These are phyloP conservation scores for Sequoiadendron giganteum DNA, from an alignment of 75 land plant species.

Conservation along the genomic window DNA sequence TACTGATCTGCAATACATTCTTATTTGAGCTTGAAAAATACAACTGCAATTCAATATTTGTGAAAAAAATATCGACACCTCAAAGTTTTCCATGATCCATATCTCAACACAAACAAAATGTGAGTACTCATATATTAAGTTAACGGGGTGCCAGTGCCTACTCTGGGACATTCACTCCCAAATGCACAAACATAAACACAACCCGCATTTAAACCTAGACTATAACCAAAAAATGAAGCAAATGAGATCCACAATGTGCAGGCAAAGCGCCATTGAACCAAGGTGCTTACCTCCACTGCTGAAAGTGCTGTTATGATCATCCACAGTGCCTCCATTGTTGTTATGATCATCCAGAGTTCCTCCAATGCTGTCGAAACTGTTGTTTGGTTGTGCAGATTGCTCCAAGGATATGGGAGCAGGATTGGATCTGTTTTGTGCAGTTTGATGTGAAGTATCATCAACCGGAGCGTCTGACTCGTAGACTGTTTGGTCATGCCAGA, in stretches of 20 bases:
- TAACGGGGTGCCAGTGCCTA: background rate
- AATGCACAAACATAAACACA: background rate
- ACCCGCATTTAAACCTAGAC: background rate
- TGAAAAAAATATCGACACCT: background rate
- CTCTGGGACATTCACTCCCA: background rate
- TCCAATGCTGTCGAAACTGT: background rate
- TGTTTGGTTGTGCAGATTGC: background rate
- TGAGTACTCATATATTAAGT: background rate
- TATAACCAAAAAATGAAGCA: background rate
- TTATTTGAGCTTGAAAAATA: background rate
- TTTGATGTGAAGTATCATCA: background rate
- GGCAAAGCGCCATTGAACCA: background rate
- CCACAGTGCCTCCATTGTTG: background rate
- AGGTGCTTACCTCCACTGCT: background rate
- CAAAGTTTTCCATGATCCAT: background rate
- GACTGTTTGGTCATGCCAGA: background rate
- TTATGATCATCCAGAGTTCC: background rate
- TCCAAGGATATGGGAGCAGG: background rate
- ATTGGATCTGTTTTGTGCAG: background rate
- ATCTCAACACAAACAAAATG: background rate
- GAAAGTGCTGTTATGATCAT: background rate
- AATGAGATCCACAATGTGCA: background rate
- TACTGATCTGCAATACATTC: no score
- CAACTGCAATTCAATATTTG: background rate
- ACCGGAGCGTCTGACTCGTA: background rate